Evolutionary conservation across 371 early-diverging fungal genomes (phyloP).

Genomic region (Actinomortierella ambigua): DNA sequence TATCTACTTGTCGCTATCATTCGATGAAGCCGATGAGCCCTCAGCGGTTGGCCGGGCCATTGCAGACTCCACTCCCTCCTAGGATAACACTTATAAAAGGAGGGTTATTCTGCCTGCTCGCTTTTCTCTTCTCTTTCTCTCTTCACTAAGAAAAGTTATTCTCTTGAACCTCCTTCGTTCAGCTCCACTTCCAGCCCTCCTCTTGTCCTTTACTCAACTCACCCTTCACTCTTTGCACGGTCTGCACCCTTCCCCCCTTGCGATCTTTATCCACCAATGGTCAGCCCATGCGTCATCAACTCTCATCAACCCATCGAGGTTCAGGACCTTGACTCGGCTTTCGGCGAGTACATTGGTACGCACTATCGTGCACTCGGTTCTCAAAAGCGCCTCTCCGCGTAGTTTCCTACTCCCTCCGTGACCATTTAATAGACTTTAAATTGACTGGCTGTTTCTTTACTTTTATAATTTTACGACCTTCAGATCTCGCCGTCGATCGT

Average conservation of each 20-base stretch:
- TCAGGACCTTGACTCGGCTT: constrained; percentile 17
- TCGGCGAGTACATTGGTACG: constrained; percentile 29
- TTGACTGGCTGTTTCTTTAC: background rate
- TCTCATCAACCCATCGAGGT: constrained; percentile 10
- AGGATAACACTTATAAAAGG: no score
- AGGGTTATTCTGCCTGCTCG: background rate
- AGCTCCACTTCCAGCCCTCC: background rate
- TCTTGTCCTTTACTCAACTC: constrained; percentile 1
- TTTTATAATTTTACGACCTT: background rate
- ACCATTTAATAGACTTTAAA: no score
- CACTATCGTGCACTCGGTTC: no score
- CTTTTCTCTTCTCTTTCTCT: constrained; percentile 1
- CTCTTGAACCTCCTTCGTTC: background rate
- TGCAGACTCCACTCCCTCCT: no score
- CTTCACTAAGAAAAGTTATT: background rate
- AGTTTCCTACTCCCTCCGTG: no score
- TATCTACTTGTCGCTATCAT: no score
- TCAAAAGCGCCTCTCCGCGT: no score
- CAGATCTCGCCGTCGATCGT: constrained; percentile 73
- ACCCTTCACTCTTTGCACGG: constrained; percentile 24
- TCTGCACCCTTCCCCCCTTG: constrained; percentile 40
- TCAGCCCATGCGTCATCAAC: constrained; percentile 18
- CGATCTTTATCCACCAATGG: constrained; percentile 21
- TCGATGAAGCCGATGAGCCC: no score
- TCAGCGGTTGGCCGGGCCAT: no score